A percentile compares a stretch with the other conserved stretches of the same genome.
Conservation (phyloP, 176 grass and related monocot species). For the Oropetium thomaeum region DNA sequence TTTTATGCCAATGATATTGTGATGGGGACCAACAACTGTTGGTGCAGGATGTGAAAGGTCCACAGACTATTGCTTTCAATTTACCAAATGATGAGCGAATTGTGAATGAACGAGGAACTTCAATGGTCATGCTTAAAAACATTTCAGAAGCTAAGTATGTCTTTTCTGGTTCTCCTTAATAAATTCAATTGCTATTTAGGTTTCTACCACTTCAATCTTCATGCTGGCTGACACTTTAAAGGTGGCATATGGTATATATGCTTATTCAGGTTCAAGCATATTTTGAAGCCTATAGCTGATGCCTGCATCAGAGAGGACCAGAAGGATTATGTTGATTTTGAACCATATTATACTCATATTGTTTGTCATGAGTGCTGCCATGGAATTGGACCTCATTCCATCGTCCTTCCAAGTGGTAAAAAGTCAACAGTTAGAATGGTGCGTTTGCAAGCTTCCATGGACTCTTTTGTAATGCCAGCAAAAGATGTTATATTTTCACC, state of each 20-base stretch:
- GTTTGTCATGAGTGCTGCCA: slow-evolving; percentile 98
- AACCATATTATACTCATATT: slow-evolving; percentile 90
- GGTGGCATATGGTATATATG: not conserved
- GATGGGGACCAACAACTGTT: slow-evolving; percentile 27
- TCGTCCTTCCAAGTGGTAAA: slow-evolving; percentile 77
- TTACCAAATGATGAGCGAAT: slow-evolving; percentile 98
- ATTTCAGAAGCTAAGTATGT: slow-evolving; percentile 94
- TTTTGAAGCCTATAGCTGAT: slow-evolving; percentile 82
- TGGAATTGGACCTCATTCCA: slow-evolving; percentile 97
- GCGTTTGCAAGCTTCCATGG: slow-evolving; percentile 1
- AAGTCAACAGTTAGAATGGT: slow-evolving; percentile 90
- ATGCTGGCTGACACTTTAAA: not conserved
- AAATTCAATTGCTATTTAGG: not conserved
- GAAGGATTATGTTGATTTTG: slow-evolving; percentile 80
- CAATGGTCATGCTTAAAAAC: slow-evolving; percentile 98
- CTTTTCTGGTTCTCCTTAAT: slow-evolving; percentile 15
- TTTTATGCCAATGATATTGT: not conserved
- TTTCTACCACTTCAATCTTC: not conserved
- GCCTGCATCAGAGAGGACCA: slow-evolving; percentile 81
- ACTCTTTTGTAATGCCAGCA: not conserved
- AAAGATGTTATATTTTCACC: not conserved
- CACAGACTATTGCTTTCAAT: slow-evolving; percentile 97
- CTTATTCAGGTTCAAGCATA: slow-evolving; percentile 74
- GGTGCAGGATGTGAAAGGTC: slow-evolving; percentile 92
- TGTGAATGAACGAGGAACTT: slow-evolving; percentile 90